Base-by-base conservation (phyloP, 495 filamentous ascomycete species). In the Penicillium cosmopolitanum region DNA sequence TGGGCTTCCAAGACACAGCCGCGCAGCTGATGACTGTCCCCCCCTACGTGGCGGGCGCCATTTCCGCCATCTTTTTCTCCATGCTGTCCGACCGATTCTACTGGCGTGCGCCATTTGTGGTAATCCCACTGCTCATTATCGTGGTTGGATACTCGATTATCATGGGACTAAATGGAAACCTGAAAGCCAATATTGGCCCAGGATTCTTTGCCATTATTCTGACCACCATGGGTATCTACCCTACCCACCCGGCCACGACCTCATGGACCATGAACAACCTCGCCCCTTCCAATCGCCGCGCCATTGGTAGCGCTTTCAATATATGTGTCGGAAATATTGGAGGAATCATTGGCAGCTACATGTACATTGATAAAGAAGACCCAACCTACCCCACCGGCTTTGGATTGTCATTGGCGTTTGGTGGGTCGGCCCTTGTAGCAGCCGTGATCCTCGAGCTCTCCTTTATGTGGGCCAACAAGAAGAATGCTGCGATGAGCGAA, bases 251-350 rank as follows among this genome's bases (percentile, higher is more conserved):
- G 0, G 66, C 71, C 0, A 68, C 67, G 10, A 65, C 74, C 0
- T 64, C 73, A 8, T 80, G 77, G 77, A 74, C 64, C 2, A 55
- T 67, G 28, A 76, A 75, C 40, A 80, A 78, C 62, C 46, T 77
- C 1, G 69, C 75, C 1, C 70, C 70, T 5, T 65, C 73, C 2
- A 60, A 59, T 16, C 70, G 72, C 7, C 62, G 77, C 1, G 77
- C 75, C 0, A 74, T 76, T 34, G 71, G 68, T 1, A 68, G 73
- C 15, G 74, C 73, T 0, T 66, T 76, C 21, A 72, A 68, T 23
- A 75, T 70, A 33, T 74, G 72, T 23, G 64, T 73, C 31, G 75
- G 73, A 5, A 76, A 77, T 50, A 66, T 69, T 11, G 69, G 68
- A 4, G 73, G 73, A 7, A 70, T 77, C 16, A 55, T 76, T 12